Base-by-base conservation (phyloP, 371 early-diverging fungal species). In the Rhizopus microsporus region DNA sequence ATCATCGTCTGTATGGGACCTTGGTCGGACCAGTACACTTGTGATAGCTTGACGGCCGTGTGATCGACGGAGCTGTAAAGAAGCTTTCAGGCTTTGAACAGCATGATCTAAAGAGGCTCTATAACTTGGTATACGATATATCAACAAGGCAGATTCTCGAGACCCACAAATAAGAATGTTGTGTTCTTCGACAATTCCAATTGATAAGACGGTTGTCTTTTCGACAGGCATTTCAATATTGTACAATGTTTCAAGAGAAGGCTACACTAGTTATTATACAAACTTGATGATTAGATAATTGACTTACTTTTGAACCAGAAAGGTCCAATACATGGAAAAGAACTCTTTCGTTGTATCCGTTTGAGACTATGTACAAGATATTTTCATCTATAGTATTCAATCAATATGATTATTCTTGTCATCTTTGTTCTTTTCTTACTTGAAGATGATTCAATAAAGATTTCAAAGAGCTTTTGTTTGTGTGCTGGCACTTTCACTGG, bases 151-250 rank as follows among this genome's bases (percentile, higher is more conserved):
- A 4, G 84, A 80, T 59, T 86, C 86, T 53, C 88, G 67, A 3
- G 88, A 82, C 7, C 88, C 86, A 34, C 82, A 81, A 38, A 85
- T 65, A 37, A 84, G 57, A 3, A 88, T 56, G n/a, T 71, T 65
- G 33, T 79, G 57, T 7, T 66, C 54, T 32, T 80, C 70, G 8
- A 68, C 74, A 37, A 74, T 68, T 0, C 73, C 80, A 6, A 77
- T 59, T 16, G 80, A 81, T 45, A 85, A 62, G 1, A 83, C 68
- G 12, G 78, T 78, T 10, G 83, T 77, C 9, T 68, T 74, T 55
- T 72, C 71, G 8, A 63, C 63, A 43, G 86, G 86, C 30, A 75
- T 57, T 33, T 65, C 70, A 9, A 87, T 56, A 43, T 71, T 73
- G 54, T 74, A 79, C 0, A 78, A 38, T 5, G 78, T 74, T 32